Evolutionary conservation across 2,329 filamentous ascomycete species (phyloP).

Genomic region (Colletotrichum simmondsii): DNA sequence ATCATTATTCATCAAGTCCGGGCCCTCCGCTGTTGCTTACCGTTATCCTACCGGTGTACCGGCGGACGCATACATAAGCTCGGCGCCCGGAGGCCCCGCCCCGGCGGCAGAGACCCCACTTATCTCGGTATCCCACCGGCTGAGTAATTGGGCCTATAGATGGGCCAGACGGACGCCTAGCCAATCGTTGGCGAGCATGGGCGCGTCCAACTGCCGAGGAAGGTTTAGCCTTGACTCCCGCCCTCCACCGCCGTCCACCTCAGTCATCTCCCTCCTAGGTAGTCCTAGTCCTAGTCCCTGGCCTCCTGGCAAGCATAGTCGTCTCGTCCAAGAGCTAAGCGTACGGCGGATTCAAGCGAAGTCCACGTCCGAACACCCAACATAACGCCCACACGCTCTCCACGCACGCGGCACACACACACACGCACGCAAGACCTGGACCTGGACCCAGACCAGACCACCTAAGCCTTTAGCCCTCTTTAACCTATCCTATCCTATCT

Average conservation of each 20-base stretch:
- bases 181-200: conserved; percentile 4
- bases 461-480: not conserved
- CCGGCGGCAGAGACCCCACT: not conserved
- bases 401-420: not conserved
- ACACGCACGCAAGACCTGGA: too few relatives aligned
- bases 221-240: conserved; percentile 4
- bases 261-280: not conserved
- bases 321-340: not conserved
- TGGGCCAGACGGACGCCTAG: not conserved
- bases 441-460: not conserved
- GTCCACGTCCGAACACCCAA: conserved; percentile 14
- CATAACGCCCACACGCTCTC: not conserved
- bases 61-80: not conserved
- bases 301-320: too few relatives aligned
- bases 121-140: conserved; percentile 23
- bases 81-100: conserved; percentile 12
- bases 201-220: not conserved
- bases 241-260: not conserved
- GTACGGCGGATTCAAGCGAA: conserved; percentile 12
- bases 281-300: not conserved
- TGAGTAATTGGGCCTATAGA: conserved; percentile 5
- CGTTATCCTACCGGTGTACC: not conserved
- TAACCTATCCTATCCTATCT: not conserved
- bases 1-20: not conserved
- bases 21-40: not conserved